These are phyloP conservation scores for Hippophae tibetana DNA, from an alignment of 306 rosid species.

Conservation along the genomic window DNA sequence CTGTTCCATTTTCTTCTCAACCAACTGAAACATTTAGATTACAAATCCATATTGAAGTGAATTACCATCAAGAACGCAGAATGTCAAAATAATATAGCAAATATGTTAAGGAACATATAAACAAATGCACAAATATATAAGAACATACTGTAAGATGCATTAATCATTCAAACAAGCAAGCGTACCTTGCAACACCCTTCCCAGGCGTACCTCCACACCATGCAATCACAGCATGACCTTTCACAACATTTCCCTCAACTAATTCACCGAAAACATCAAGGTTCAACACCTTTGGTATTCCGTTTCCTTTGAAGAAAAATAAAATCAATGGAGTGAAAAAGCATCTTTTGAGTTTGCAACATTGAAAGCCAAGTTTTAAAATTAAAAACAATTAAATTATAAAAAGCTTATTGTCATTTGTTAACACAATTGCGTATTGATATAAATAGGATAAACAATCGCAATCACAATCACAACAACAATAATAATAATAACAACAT, in stretches of 20 bases:
- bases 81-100: neutral
- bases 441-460: no score
- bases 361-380: neutral
- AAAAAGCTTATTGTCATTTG: no score
- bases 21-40: conserved; percentile 52
- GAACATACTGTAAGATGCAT: neutral
- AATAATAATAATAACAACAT: no score
- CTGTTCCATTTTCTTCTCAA: conserved; percentile 94
- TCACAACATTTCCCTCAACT: conserved; percentile 68
- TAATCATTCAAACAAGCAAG: conserved; percentile 11
- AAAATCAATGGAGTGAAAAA: conserved; percentile 12
- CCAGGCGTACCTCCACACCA: conserved; percentile 99
- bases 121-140: neutral
- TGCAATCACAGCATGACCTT: conserved; percentile 72
- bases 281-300: conserved; percentile 74
- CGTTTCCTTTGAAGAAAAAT: conserved; percentile 43
- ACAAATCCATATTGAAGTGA: conserved; percentile 6
- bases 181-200: conserved; percentile 91
- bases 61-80: neutral
- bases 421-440: no score
- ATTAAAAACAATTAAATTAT: no score
- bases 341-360: neutral
- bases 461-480: no score
- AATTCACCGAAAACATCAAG: conserved; percentile 83
- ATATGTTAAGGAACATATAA: neutral